Percentiles rank a stretch among this genome's conserved stretches.
Evolutionary conservation across 805 yeast species (phyloP).

Genomic region (Candida coquimbonensis): DNA sequence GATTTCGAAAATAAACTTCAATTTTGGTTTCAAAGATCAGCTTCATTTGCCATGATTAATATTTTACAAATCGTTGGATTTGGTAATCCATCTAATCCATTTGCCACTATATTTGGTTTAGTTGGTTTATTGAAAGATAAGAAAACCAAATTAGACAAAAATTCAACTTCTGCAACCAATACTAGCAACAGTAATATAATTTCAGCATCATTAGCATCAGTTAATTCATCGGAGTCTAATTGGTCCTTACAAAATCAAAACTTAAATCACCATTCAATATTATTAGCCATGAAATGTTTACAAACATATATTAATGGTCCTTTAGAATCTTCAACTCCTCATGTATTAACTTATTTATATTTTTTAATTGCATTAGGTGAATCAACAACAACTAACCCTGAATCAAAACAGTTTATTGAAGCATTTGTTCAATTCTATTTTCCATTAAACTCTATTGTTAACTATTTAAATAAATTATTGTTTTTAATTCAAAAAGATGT

Average conservation of each 20-base stretch:
- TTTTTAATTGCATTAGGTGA: slow-evolving; percentile 60
- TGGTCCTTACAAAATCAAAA: slow-evolving; percentile 6
- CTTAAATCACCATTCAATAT: slow-evolving; percentile 46
- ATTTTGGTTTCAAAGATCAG: slow-evolving; percentile 72
- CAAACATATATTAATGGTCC: slow-evolving; percentile 67
- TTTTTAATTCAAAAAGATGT: slow-evolving; percentile 22
- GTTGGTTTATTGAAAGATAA: slow-evolving; percentile 68
- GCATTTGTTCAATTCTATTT: slow-evolving; percentile 48
- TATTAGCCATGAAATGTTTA: slow-evolving; percentile 61
- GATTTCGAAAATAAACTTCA: slow-evolving; percentile 32
- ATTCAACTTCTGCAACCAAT: slow-evolving; percentile 16
- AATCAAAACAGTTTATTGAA: slow-evolving; percentile 38
- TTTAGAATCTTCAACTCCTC: slow-evolving; percentile 57
- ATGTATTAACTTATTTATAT: slow-evolving; percentile 70
- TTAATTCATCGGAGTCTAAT: slow-evolving; percentile 24
- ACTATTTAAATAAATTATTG: slow-evolving; percentile 55
- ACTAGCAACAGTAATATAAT: not conserved
- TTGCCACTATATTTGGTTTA: slow-evolving; percentile 64
- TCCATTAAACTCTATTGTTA: slow-evolving; percentile 64
- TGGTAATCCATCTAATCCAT: slow-evolving; percentile 70
- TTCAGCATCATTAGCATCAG: not conserved
- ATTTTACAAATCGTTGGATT: slow-evolving; percentile 70
- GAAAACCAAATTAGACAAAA: slow-evolving; percentile 63
- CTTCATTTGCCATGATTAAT: slow-evolving; percentile 70
- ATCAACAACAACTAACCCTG: slow-evolving; percentile 40